These are phyloP conservation scores for Chaetomium fimeti DNA, from an alignment of 495 filamentous ascomycete genomes.

Conservation along the genomic window DNA sequence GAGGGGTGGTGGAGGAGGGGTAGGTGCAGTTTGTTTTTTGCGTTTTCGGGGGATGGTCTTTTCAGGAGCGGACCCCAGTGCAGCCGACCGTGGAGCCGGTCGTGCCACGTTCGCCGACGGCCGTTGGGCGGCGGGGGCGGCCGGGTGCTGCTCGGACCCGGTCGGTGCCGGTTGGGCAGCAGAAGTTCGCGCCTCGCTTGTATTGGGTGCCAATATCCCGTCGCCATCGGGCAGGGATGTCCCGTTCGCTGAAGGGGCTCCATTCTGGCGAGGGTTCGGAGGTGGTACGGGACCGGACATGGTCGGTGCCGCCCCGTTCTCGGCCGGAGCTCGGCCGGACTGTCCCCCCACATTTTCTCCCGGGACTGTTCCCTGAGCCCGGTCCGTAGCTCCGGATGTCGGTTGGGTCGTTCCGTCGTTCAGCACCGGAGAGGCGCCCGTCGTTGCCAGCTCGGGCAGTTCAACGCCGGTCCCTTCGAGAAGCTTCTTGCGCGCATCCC, in stretches of 20 bases:
- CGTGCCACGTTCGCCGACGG: background rate
- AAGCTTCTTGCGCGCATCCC: constrained; percentile 33
- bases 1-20: background rate
- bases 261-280: background rate
- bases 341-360: background rate
- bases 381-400: background rate
- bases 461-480: constrained; percentile 31
- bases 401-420: background rate
- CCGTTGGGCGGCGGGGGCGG: background rate
- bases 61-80: background rate
- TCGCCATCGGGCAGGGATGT: too few relatives aligned
- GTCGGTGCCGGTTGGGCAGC: constrained; percentile 8
- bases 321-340: background rate
- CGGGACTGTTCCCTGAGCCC: background rate
- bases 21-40: background rate
- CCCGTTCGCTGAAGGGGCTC: background rate
- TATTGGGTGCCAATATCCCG: background rate
- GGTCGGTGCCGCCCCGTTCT: background rate
- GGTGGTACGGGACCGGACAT: constrained; percentile 3
- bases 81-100: background rate
- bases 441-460: constrained; percentile 15
- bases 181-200: background rate
- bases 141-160: background rate
- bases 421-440: background rate
- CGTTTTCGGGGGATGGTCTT: background rate